Evolutionary conservation across 495 filamentous ascomycete genomes (phyloP).

Genomic region (Penicillium atrosanguineum): DNA sequence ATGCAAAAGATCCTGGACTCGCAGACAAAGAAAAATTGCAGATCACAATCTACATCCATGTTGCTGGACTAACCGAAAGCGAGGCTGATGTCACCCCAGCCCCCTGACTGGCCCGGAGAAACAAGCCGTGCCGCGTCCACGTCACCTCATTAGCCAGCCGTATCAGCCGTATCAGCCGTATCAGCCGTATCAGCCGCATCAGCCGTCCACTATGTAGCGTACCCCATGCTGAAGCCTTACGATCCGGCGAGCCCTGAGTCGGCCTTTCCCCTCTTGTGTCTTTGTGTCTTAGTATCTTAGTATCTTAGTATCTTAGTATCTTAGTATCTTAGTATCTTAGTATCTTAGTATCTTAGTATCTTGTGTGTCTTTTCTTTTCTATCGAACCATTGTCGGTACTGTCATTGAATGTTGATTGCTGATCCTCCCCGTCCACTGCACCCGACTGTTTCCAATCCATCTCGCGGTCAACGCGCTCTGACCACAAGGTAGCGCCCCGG

Average conservation of each 20-base stretch:
- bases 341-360: no score
- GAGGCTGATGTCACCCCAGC: background rate
- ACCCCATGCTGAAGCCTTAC: background rate
- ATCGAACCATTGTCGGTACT: background rate
- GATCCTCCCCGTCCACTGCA: background rate
- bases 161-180: background rate
- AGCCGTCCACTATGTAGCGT: no score
- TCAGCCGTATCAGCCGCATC: background rate
- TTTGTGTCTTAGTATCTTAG: no score
- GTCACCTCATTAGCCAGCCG: background rate
- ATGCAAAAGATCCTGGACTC: background rate
- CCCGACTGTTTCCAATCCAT: background rate
- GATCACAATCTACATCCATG: background rate
- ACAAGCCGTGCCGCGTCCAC: background rate
- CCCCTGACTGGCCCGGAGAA: constrained; percentile 4
- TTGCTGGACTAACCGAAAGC: background rate
- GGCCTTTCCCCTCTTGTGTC: background rate
- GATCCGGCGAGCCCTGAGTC: background rate
- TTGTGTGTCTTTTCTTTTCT: background rate
- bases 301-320: no score
- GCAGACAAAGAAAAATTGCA: background rate
- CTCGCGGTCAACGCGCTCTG: background rate
- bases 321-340: no score
- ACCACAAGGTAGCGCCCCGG: background rate
- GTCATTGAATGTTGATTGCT: background rate